Base-by-base conservation (phyloP, 768 basidiomycete species). In the Lenzites betulinus region DNA sequence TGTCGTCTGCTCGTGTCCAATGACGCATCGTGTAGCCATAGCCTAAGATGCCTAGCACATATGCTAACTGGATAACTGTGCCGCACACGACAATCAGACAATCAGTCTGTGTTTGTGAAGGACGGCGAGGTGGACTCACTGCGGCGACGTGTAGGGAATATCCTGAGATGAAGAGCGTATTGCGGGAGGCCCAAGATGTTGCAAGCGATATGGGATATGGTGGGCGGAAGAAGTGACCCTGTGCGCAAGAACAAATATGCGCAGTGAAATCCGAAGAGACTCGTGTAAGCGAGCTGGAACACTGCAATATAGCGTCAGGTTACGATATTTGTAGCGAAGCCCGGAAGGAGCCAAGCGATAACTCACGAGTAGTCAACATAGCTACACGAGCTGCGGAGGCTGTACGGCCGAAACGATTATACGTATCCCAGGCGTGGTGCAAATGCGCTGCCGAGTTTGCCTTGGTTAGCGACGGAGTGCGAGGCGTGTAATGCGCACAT, bases 161-260 rank as follows among this genome's bases (percentile, higher is more conserved):
- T 71, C 41, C 67, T 66, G 36, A 91, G 67, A 59, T 94, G 92
- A 30, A 76, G 73, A 0, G 64, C 69, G 25, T 89, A 80, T 53
- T 86, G 80, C 2, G 96, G 97, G 28, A 98, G 67, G 1, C 95
- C 95, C 92, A 98, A 95, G 51, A 90, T 72, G 70, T 99, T 99
- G 79, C 97, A 98, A 70, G 94, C 96, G 1, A 90, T 75, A 70
- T 99, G 97, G 0, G 93, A 86, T 9, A 82, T 74, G 55, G 95
- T 80, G 2, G 95, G 79, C 1, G 94, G 89, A 30, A 89, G 73
- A 59, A 98, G 75, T 5, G 93, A 95, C 16, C 89, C 86, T 4
- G 95, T 94, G 50, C 90, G 85, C 8, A 96, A 79, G 75, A 95
- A 93, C 43, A 97, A 81, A 74, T 85, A 97, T 4, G 92, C 83